These are phyloP conservation scores for Cryptococcus sp. DNA, from an alignment of 1,284 basidiomycete species.

Conservation along the genomic window DNA sequence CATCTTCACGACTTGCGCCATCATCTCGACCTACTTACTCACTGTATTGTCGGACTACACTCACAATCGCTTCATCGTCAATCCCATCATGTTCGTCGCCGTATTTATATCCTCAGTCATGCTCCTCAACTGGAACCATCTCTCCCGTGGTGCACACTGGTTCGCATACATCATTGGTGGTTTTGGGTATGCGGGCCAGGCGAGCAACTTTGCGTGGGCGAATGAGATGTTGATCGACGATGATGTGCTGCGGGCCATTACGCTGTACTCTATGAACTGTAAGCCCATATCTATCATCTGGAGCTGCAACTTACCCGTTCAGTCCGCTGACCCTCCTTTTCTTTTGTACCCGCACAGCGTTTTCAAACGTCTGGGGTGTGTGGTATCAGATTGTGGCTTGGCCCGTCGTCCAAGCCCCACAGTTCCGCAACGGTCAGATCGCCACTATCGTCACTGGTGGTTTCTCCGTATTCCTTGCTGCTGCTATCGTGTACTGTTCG, in stretches of 20 bases:
- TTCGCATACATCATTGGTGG: conserved; percentile 36
- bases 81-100: conserved; percentile 32
- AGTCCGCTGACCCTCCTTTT: conserved; percentile 28
- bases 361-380: conserved; percentile 15
- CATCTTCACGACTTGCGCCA: conserved; percentile 26
- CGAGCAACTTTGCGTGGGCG: conserved; percentile 42
- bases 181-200: conserved; percentile 40
- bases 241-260: conserved; percentile 31
- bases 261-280: background rate
- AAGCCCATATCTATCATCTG: too few species aligned
- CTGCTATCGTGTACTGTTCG: too few species aligned
- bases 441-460: conserved; percentile 33
- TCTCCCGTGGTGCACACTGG: conserved; percentile 20
- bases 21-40: conserved; percentile 32
- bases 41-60: conserved; percentile 30
- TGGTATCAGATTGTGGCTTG: conserved; percentile 38
- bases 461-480: too few species aligned
- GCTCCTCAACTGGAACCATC: conserved; percentile 31
- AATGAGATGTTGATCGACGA: conserved; percentile 35
- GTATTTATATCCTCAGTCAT: conserved; percentile 30
- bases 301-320: too few species aligned
- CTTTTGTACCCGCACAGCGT: conserved; percentile 24
- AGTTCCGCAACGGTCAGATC: conserved; percentile 38
- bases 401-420: conserved; percentile 30
- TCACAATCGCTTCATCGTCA: conserved; percentile 37